Evolutionary conservation across 345 rosid species (phyloP).

Genomic region (Geranium rotundifolium): DNA sequence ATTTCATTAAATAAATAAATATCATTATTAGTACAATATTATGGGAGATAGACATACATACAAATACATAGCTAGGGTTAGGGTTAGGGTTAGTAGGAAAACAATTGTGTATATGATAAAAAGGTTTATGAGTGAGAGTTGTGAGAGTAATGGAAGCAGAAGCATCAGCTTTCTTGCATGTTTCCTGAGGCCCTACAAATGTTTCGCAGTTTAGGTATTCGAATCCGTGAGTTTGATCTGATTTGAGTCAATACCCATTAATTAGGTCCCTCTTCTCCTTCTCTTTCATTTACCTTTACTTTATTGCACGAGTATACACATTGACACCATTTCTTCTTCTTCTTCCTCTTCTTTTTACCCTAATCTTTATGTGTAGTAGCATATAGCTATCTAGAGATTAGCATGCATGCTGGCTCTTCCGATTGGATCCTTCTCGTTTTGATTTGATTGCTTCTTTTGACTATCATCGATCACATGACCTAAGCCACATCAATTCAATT

Average conservation of each 20-base stretch:
- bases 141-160: not conserved
- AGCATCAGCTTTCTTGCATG: not conserved
- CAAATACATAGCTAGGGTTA: not conserved
- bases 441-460: not conserved
- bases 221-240: not conserved
- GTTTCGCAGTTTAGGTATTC: not conserved
- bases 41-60: no score
- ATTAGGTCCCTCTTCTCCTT: no score
- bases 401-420: not conserved
- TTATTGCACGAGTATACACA: no score
- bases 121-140: not conserved
- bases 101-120: no score
- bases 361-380: not conserved
- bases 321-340: no score
- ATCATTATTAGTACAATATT: no score
- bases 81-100: not conserved
- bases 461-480: no score
- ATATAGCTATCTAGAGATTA: no score
- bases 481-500: no score
- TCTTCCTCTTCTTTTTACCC: not conserved
- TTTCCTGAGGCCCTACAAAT: not conserved
- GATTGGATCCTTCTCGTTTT: not conserved
- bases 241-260: not conserved
- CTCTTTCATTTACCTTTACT: not conserved
- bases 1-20: no score